A percentile compares a stretch with the other conserved stretches of the same genome.
phyloP scores from a whole-genome alignment of 1,284 basidiomycete genomes.

The Trichosporon sp. region DNA sequence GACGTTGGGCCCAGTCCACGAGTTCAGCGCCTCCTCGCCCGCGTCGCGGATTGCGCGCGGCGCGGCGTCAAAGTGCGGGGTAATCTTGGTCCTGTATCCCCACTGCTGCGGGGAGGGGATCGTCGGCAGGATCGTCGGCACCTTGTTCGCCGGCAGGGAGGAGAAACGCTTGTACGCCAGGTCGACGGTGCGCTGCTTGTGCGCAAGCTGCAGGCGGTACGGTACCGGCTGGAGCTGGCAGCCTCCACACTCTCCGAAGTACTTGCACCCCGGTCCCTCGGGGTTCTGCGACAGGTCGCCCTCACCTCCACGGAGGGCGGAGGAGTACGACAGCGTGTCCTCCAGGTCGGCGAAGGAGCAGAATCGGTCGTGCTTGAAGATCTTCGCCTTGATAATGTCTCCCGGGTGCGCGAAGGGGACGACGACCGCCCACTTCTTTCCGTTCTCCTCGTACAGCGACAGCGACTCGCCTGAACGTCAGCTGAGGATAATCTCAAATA shows the following conservation, averaged over 20 bases:
- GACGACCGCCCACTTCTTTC: slow-evolving; percentile 71
- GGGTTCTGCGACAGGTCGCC: slow-evolving; percentile 49
- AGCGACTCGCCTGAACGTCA: slow-evolving; percentile 36
- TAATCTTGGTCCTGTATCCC: slow-evolving; percentile 93
- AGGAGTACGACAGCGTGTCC: slow-evolving; percentile 68
- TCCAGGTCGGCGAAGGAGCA: slow-evolving; percentile 77
- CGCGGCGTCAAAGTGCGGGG: slow-evolving; percentile 90
- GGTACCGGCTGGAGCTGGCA: slow-evolving; percentile 73
- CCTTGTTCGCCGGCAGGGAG: slow-evolving; percentile 56
- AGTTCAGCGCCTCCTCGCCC: slow-evolving; percentile 24
- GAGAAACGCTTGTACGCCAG: slow-evolving; percentile 84
- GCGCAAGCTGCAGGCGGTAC: slow-evolving; percentile 79
- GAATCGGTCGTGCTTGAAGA: slow-evolving; percentile 66
- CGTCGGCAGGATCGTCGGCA: slow-evolving; percentile 75
- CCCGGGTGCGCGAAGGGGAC: slow-evolving; percentile 81
- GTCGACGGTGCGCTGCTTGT: slow-evolving; percentile 85
- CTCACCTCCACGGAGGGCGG: slow-evolving; percentile 66
- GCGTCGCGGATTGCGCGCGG: slow-evolving; percentile 48
- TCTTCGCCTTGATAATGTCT: slow-evolving; percentile 71
- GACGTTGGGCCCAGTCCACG: slow-evolving; percentile 58
- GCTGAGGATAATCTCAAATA: neutral
- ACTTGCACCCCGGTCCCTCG: slow-evolving; percentile 65
- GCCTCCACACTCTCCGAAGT: slow-evolving; percentile 74
- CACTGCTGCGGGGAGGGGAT: slow-evolving; percentile 86
- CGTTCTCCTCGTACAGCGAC: slow-evolving; percentile 35